Evolutionary conservation across 345 rosid species (phyloP).

Genomic region (Lagerstroemia speciosa): DNA sequence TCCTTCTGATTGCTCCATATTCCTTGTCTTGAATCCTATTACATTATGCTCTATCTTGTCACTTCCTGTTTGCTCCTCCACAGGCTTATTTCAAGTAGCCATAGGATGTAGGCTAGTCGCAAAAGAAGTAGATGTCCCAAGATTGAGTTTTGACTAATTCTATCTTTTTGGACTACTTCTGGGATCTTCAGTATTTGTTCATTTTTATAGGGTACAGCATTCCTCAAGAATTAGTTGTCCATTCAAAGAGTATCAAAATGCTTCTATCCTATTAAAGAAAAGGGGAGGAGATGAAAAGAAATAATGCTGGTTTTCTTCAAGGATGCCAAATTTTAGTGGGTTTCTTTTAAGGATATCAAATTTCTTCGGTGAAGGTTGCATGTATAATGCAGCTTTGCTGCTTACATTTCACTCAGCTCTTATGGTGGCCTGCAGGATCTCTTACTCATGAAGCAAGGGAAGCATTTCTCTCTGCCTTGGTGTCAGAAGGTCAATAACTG

Average conservation of each 20-base stretch:
- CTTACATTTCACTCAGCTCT: neutral
- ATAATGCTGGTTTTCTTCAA: neutral
- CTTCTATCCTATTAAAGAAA: too few relatives aligned
- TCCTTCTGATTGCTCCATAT: too few relatives aligned
- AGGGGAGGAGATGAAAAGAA: neutral
- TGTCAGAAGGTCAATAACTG: slow-evolving; percentile 56
- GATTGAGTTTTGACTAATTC: neutral
- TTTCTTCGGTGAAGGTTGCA: neutral
- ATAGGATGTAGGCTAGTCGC: too few relatives aligned
- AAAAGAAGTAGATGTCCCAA: neutral
- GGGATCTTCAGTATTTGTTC: slow-evolving; percentile 2
- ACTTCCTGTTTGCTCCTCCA: neutral
- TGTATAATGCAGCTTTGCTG: neutral
- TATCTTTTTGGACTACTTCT: neutral
- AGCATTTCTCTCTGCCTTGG: slow-evolving; percentile 75
- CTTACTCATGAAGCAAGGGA: slow-evolving; percentile 89
- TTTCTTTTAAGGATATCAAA: neutral
- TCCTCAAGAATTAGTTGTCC: too few relatives aligned
- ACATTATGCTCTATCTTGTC: neutral
- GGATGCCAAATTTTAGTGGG: neutral
- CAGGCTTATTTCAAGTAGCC: neutral
- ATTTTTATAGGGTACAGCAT: too few relatives aligned
- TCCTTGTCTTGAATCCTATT: neutral
- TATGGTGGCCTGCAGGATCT: slow-evolving; percentile 43
- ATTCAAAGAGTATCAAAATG: slow-evolving; percentile 3